phyloP scores from a whole-genome alignment of 371 early-diverging fungal genomes.

The Haplosporangium sp. region DNA sequence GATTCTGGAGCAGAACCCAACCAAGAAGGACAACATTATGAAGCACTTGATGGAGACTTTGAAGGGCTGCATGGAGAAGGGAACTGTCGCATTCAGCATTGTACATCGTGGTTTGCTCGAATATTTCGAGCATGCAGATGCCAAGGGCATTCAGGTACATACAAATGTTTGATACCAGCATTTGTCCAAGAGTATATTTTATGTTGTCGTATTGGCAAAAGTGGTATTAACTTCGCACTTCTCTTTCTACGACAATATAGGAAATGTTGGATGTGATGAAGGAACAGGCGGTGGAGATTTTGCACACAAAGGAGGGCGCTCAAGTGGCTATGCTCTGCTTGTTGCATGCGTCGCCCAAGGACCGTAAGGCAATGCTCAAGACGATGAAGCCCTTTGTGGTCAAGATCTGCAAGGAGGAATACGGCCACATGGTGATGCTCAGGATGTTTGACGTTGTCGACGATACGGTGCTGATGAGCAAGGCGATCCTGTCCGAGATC shows the following conservation, averaged over 20 bases:
- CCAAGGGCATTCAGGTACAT: constrained; percentile 67
- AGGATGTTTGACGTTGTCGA: constrained; percentile 90
- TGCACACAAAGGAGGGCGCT: constrained; percentile 94
- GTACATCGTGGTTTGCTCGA: constrained; percentile 91
- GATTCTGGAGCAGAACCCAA: constrained; percentile 74
- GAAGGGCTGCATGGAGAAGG: constrained; percentile 83
- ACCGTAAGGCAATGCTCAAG: constrained; percentile 91
- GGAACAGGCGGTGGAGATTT: constrained; percentile 85
- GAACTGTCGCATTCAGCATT: constrained; percentile 84
- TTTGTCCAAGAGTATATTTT: not conserved
- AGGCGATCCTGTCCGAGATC: constrained; percentile 77
- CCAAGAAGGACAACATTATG: constrained; percentile 82
- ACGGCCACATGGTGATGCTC: constrained; percentile 89
- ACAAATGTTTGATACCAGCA: not conserved
- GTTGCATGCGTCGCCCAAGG: constrained; percentile 81
- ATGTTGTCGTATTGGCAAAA: not conserved
- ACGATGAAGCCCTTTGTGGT: constrained; percentile 84
- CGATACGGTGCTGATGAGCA: constrained; percentile 91
- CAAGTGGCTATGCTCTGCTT: constrained; percentile 86
- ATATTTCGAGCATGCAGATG: constrained; percentile 76
- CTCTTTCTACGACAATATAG: constrained; percentile 16
- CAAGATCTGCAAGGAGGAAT: constrained; percentile 90
- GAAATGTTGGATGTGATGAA: constrained; percentile 82
- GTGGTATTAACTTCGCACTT: not conserved
- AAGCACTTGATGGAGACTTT: constrained; percentile 79